phyloP scores from a whole-genome alignment of 257 asterid species.

The Paulownia fortunei region DNA sequence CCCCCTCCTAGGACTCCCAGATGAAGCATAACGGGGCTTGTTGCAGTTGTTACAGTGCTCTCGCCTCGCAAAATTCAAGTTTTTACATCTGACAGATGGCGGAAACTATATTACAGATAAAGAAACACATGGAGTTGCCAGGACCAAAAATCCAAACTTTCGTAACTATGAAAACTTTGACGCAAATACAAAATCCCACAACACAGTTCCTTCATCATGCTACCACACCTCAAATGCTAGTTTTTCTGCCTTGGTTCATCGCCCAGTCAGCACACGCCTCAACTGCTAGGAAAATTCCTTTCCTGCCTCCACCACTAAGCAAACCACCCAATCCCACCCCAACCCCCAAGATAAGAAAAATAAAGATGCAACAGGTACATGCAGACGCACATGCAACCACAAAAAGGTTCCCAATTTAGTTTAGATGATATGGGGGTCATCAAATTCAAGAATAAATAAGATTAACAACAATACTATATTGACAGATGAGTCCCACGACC shows the following conservation, averaged over 20 bases:
- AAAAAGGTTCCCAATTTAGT: not conserved
- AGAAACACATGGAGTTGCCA: not conserved
- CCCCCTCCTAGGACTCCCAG: slow-evolving; percentile 68
- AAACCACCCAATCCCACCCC: not conserved
- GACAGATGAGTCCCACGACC: not conserved
- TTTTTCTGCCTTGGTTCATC: not conserved
- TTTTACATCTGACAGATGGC: slow-evolving; percentile 67
- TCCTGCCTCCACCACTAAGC: not conserved
- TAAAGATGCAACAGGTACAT: not conserved
- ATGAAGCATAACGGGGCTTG: slow-evolving; percentile 65
- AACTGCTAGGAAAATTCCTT: not conserved
- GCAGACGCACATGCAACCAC: not conserved
- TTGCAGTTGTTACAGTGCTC: slow-evolving; percentile 89
- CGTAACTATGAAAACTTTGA: not conserved
- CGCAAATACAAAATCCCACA: slow-evolving; percentile 1
- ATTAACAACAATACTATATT: not conserved
- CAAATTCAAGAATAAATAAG: not conserved
- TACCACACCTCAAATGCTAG: not conserved
- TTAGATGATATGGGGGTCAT: not conserved
- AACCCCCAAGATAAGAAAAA: not conserved
- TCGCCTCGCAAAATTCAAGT: slow-evolving; percentile 90
- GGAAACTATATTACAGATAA: slow-evolving; percentile 18
- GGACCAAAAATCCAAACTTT: not conserved
- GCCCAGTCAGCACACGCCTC: not conserved
- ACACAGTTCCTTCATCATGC: not conserved